Evolutionary conservation across 179 eudicot species (phyloP).

Genomic region (Vitellaria paradoxa): DNA sequence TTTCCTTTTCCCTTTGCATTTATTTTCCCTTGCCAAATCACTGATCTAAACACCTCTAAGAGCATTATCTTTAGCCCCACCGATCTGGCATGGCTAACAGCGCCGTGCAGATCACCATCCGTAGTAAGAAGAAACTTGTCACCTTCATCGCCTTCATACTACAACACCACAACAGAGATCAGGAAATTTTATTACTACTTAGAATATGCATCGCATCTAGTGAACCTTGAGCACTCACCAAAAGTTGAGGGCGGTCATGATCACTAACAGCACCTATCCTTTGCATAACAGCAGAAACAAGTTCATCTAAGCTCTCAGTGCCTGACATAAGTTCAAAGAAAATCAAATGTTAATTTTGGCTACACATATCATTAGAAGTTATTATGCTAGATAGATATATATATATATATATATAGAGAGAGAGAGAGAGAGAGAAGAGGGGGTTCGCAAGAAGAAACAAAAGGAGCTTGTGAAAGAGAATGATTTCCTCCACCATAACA

Average conservation of each 20-base stretch:
- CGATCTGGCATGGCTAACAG: conserved; percentile 83
- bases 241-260: conserved; percentile 58
- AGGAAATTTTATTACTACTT: conserved; percentile 1
- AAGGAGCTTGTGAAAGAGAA: conserved; percentile 5
- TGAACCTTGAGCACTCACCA: conserved; percentile 45
- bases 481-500: background rate
- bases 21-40: too few species aligned
- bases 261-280: conserved; percentile 54
- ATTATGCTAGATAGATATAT: background rate
- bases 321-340: conserved; percentile 36
- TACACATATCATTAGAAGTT: background rate
- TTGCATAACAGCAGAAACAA: conserved; percentile 66
- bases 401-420: too few species aligned
- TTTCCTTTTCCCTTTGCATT: too few species aligned
- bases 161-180: conserved; percentile 16
- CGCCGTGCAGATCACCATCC: conserved; percentile 79
- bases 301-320: conserved; percentile 75
- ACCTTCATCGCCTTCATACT: conserved; percentile 98
- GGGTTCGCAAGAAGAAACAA: background rate
- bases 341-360: background rate
- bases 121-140: conserved; percentile 84
- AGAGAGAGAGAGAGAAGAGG: too few species aligned
- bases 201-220: conserved; percentile 1
- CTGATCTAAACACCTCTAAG: background rate
- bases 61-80: conserved; percentile 67